Evolutionary conservation across 805 yeast genomes (phyloP), one percentile per base, ranked within the genome.

Genomic region (Metschnikowia gelsemii): DNA sequence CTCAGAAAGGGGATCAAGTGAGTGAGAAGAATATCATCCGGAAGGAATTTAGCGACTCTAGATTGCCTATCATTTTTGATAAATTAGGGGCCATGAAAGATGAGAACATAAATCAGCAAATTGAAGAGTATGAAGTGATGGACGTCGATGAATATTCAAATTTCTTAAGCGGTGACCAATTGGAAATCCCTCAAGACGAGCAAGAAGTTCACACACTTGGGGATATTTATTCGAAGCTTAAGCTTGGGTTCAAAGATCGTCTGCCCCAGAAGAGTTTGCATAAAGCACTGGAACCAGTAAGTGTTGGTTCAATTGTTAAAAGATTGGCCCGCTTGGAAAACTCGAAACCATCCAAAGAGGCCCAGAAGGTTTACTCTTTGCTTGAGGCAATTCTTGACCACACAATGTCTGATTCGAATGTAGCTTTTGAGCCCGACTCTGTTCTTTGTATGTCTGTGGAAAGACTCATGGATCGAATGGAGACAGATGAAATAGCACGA

Each of bases 141-240:
- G 73, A 70, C 1, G 72, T 65, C 40, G 72, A 66, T 19, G 75
- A 70, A 42, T 65, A 58, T 40, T 53, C 54, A 17, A 58, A 56
- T n/a, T 48, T 57, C 12, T 43, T 52, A 28, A 36, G 43, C 12
- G 46, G 36, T 4, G 17, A 36, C 14, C 46, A 45, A 23, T 20
- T 40, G 5, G 29, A 41, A 8, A 45, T 37, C 5, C 27, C 36
- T 16, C 42, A 37, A 18, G 46, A 44, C 1, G 44, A 35, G 5
- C 37, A 42, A n/a, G 46, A 37, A 9, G 31, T 18, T 11, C 43
- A 39, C 20, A 35, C 34, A 5, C 32, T 56, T 5, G 57, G 52
- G 14, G 57, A 46, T 1, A 25, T 55, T 3, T 47, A 43, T 19
- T 32, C 42, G 11, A 47, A 50, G 19, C 36, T 57, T 20, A 51